Evolutionary conservation across 805 yeast genomes (phyloP).

Genomic region (Yarrowia osloensis): DNA sequence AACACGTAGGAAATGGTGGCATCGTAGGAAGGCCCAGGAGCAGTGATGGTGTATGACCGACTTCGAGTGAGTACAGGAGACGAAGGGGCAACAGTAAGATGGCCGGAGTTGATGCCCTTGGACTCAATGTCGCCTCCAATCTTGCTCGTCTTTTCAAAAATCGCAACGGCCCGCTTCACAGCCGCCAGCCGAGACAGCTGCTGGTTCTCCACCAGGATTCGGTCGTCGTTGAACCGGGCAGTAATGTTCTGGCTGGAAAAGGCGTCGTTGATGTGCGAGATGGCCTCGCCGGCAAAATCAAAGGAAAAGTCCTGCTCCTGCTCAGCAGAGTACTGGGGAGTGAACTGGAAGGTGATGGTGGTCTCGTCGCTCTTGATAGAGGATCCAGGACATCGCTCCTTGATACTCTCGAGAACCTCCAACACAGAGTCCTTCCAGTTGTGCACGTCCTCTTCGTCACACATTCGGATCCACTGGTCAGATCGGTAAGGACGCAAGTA

Average conservation of each 20-base stretch:
- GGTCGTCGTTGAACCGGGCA: conserved; percentile 60
- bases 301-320: conserved; percentile 63
- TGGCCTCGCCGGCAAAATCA: conserved; percentile 76
- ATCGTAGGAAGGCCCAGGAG: conserved; percentile 26
- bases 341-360: conserved; percentile 74
- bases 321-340: conserved; percentile 48
- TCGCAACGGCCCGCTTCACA: conserved; percentile 14
- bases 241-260: conserved; percentile 67
- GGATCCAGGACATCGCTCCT: conserved; percentile 80
- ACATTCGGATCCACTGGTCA: conserved; percentile 32
- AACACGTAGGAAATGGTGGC: conserved; percentile 26
- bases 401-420: conserved; percentile 57
- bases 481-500: conserved; percentile 51
- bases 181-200: conserved; percentile 25
- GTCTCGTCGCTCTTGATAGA: conserved; percentile 73
- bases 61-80: conserved; percentile 7
- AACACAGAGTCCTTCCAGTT: conserved; percentile 63
- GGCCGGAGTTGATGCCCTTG: conserved; percentile 11
- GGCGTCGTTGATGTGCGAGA: conserved; percentile 79
- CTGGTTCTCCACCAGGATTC: conserved; percentile 20
- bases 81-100: neutral
- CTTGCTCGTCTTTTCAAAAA: conserved; percentile 27
- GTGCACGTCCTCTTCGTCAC: conserved; percentile 37
- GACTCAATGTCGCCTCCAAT: conserved; percentile 4
- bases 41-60: conserved; percentile 13